Evolutionary conservation across 106 monocot species (phyloP).

Genomic region (Platanthera guangdongensis): DNA sequence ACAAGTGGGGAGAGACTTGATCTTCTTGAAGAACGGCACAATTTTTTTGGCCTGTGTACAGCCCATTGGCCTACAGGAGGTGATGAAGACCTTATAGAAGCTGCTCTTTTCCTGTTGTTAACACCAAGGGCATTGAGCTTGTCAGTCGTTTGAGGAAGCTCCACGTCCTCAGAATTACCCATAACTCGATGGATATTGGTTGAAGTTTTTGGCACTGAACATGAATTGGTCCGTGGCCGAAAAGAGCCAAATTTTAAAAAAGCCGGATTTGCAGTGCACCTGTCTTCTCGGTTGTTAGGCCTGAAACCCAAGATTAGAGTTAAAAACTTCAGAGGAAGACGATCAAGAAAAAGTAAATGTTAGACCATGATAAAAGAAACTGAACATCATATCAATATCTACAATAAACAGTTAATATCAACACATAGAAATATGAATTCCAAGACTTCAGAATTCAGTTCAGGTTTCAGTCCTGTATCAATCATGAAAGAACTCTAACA

Average conservation of each 20-base stretch:
- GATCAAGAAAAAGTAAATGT: not conserved
- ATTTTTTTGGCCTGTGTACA: constrained; percentile 50
- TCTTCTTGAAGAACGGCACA: constrained; percentile 49
- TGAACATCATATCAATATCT: not conserved
- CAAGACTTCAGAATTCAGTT: too few species aligned
- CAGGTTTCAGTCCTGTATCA: too few species aligned
- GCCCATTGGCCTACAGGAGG: constrained; percentile 54
- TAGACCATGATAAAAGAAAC: not conserved
- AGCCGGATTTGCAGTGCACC: constrained; percentile 20
- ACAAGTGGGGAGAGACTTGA: constrained; percentile 45
- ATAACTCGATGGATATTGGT: constrained; percentile 16
- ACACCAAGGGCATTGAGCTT: constrained; percentile 11
- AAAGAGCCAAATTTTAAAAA: constrained; percentile 34
- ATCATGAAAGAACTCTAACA: too few species aligned
- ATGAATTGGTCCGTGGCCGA: constrained; percentile 46
- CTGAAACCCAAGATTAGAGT: constrained; percentile 17
- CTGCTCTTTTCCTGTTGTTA: constrained; percentile 45
- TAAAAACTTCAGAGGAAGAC: not conserved
- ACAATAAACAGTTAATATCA: not conserved
- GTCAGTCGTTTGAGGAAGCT: constrained; percentile 21
- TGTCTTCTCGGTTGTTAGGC: constrained; percentile 41
- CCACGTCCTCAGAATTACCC: constrained; percentile 43
- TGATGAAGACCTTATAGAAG: constrained; percentile 27
- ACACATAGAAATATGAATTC: not conserved
- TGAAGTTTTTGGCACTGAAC: constrained; percentile 31